These are phyloP conservation scores for Ophiostoma angusticollis DNA, from an alignment of 2,329 filamentous ascomycete genomes.

Conservation along the genomic window DNA sequence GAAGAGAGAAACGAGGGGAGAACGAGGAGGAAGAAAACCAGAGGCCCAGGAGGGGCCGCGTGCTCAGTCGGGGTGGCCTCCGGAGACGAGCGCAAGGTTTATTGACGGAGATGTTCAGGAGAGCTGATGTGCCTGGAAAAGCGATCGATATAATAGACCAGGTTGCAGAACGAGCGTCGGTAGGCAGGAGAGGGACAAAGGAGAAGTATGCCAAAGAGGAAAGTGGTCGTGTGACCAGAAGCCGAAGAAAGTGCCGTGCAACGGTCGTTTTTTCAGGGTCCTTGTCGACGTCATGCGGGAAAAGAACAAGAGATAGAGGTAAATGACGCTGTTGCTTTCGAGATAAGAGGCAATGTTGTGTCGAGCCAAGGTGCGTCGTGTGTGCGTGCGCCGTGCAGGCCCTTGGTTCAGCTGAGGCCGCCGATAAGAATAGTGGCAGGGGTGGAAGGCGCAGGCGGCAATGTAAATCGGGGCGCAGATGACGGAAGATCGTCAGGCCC, in stretches of 20 bases:
- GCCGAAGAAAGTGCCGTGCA: conserved; percentile 1
- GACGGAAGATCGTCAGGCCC: no score
- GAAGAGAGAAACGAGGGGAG: background rate
- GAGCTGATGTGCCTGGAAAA: background rate
- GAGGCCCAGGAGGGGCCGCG: no score
- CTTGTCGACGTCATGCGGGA: no score
- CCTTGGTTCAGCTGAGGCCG: no score
- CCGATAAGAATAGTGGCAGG: no score
- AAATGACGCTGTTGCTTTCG: background rate
- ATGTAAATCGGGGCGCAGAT: no score
- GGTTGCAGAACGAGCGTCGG: background rate
- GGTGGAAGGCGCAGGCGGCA: no score
- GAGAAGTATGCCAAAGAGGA: background rate
- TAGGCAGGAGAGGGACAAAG: conserved; percentile 3
- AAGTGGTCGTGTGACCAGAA: conserved; percentile 10
- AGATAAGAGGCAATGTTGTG: conserved; percentile 8
- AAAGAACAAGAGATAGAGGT: background rate
- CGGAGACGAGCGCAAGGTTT: background rate
- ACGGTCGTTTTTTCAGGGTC: no score
- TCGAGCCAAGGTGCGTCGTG: no score
- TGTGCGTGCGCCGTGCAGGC: no score
- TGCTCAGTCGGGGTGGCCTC: no score
- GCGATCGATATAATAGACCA: background rate
- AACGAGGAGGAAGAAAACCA: background rate
- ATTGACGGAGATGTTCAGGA: background rate